Evolutionary conservation across 2,329 filamentous ascomycete genomes (phyloP).

Genomic region (Xylaria hypoxylon): DNA sequence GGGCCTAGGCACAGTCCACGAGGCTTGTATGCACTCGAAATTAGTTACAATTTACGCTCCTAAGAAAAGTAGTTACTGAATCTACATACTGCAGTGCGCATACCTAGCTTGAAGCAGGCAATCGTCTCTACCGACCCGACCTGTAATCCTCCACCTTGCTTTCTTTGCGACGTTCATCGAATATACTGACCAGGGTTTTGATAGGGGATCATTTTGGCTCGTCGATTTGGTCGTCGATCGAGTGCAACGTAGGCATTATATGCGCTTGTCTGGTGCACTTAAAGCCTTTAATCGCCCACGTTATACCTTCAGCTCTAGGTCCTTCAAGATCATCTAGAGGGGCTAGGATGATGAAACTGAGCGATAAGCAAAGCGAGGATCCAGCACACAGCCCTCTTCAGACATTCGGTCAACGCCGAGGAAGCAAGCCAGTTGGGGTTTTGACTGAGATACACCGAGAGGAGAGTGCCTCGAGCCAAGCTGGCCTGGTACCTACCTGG

Average conservation of each 20-base stretch:
- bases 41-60: neutral
- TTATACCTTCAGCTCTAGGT: slow-evolving; percentile 40
- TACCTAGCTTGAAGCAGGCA: slow-evolving; percentile 19
- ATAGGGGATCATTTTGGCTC: slow-evolving; percentile 25
- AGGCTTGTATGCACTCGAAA: neutral
- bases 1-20: neutral
- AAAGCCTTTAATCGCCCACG: slow-evolving; percentile 9
- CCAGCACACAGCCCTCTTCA: slow-evolving; percentile 12
- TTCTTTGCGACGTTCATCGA: neutral
- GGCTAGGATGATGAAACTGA: slow-evolving; percentile 8
- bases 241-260: slow-evolving; percentile 23
- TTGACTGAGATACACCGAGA: slow-evolving; percentile 22
- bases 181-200: neutral
- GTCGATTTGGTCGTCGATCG: slow-evolving; percentile 23
- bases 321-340: slow-evolving; percentile 7
- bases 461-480: slow-evolving; percentile 3
- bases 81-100: slow-evolving; percentile 1
- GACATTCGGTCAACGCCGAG: slow-evolving; percentile 18
- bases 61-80: neutral
- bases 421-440: slow-evolving; percentile 10
- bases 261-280: slow-evolving; percentile 24
- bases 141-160: neutral
- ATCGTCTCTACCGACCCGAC: slow-evolving; percentile 13
- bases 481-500: neutral
- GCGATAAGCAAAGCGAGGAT: slow-evolving; percentile 19